Evolutionary conservation across 345 rosid species (phyloP).

Genomic region (Citropsis articulata): DNA sequence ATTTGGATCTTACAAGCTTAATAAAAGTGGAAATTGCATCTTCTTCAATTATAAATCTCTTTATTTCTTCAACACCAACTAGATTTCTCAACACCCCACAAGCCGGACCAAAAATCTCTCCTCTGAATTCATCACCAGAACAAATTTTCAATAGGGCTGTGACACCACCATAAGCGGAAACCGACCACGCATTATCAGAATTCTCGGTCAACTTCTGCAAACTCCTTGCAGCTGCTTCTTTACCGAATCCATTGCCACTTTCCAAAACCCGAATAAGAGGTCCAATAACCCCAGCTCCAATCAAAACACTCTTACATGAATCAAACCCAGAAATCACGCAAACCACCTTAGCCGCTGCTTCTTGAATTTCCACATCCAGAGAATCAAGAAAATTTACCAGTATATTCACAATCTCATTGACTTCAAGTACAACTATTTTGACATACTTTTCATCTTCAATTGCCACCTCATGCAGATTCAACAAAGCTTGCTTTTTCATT

Average conservation of each 20-base stretch:
- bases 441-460: conserved; percentile 67
- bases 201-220: conserved; percentile 68
- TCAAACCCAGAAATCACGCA: conserved; percentile 59
- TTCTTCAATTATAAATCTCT: conserved; percentile 78
- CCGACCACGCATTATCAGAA: conserved; percentile 93
- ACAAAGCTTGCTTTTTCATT: conserved; percentile 81
- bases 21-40: conserved; percentile 55
- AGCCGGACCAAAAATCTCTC: conserved; percentile 50
- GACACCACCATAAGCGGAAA: conserved; percentile 96
- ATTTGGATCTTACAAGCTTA: conserved; percentile 63
- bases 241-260: conserved; percentile 46
- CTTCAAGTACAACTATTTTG: conserved; percentile 43
- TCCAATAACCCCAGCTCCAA: conserved; percentile 66
- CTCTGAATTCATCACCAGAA: conserved; percentile 30
- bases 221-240: conserved; percentile 54
- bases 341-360: conserved; percentile 59
- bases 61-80: conserved; percentile 78
- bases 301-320: conserved; percentile 41
- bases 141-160: conserved; percentile 71
- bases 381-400: conserved; percentile 66
- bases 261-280: conserved; percentile 71
- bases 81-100: conserved; percentile 82
- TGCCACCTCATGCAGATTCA: conserved; percentile 51
- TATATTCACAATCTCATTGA: conserved; percentile 43
- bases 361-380: conserved; percentile 47